A percentile compares a stretch with the other conserved stretches of the same genome.
These are phyloP conservation scores for Gamsiella multidivaricata DNA, from an alignment of 192 early-diverging fungal genomes.

Conservation along the genomic window DNA sequence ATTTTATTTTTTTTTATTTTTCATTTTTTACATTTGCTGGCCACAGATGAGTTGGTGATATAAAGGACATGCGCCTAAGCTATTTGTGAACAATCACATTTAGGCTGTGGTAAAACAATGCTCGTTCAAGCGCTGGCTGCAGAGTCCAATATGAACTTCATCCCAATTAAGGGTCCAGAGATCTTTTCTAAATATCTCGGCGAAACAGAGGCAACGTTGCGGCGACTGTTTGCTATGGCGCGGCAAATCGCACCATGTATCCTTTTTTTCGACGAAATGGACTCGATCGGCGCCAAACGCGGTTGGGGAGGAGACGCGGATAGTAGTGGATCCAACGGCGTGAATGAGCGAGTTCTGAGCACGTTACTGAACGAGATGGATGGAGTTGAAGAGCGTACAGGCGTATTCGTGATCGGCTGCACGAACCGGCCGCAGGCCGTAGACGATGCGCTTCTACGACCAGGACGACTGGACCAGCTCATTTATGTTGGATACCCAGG, in stretches of 20 bases:
- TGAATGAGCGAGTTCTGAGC: conserved; percentile 90
- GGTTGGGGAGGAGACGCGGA: conserved; percentile 63
- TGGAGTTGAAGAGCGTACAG: conserved; percentile 86
- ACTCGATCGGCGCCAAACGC: conserved; percentile 88
- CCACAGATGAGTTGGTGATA: too few relatives aligned
- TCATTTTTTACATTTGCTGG: too few relatives aligned
- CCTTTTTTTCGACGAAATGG: conserved; percentile 95
- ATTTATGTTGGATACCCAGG: conserved; percentile 76
- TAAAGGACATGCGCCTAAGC: too few relatives aligned
- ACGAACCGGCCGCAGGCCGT: conserved; percentile 90
- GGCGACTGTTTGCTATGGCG: conserved; percentile 88
- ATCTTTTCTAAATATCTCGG: conserved; percentile 97
- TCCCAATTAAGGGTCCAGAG: conserved; percentile 84
- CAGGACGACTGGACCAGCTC: conserved; percentile 90
- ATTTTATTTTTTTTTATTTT: background rate
- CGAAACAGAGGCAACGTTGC: conserved; percentile 85
- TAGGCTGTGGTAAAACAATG: conserved; percentile 92
- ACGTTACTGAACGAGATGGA: conserved; percentile 99
- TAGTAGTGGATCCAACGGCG: conserved; percentile 73
- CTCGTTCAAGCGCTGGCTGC: conserved; percentile 84
- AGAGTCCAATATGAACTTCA: conserved; percentile 84
- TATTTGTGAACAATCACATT: background rate
- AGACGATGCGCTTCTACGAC: conserved; percentile 85
- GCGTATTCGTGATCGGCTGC: conserved; percentile 91
- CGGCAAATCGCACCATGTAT: conserved; percentile 88